Evolutionary conservation across 2,329 filamentous ascomycete genomes (phyloP).

Genomic region (Botryotinia narcissicola): DNA sequence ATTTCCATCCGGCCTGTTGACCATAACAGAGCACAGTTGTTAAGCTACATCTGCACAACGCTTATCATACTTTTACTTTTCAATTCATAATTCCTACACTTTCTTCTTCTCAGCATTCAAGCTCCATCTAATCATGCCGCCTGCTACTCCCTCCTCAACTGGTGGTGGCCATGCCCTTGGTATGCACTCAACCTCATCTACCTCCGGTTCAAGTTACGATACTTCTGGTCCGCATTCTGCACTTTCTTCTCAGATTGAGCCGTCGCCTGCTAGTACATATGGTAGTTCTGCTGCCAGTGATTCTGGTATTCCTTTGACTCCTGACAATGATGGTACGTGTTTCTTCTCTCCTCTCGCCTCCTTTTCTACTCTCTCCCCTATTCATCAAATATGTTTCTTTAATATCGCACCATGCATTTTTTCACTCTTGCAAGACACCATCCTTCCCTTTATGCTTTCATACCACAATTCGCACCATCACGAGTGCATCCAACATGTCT

Average conservation of each 20-base stretch:
- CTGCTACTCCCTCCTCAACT: constrained; percentile 18
- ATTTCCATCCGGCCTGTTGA: not conserved
- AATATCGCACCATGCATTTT: not conserved
- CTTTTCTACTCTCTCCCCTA: not conserved
- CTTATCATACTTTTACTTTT: not conserved
- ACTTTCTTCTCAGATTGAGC: constrained; percentile 21
- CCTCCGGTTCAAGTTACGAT: not conserved
- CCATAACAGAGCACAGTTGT: not conserved
- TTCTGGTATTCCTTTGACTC: constrained; percentile 27
- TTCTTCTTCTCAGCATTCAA: not conserved
- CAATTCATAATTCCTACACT: not conserved
- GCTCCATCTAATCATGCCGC: constrained; percentile 11
- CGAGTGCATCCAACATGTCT: not conserved
- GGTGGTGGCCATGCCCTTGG: constrained; percentile 1
- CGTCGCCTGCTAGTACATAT: constrained; percentile 34
- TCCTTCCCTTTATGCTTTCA: not conserved
- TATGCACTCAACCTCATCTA: constrained; percentile 4
- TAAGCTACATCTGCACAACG: not conserved
- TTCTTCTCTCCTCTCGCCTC: not conserved
- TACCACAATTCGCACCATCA: not conserved
- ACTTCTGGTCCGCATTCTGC: constrained; percentile 3
- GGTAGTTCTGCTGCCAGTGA: constrained; percentile 30
- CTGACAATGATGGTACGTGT: constrained; percentile 28
- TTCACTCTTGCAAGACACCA: not conserved
- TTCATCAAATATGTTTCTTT: not conserved